phyloP scores from a whole-genome alignment of 371 early-diverging fungal genomes.

The Lichtheimia ornata region DNA sequence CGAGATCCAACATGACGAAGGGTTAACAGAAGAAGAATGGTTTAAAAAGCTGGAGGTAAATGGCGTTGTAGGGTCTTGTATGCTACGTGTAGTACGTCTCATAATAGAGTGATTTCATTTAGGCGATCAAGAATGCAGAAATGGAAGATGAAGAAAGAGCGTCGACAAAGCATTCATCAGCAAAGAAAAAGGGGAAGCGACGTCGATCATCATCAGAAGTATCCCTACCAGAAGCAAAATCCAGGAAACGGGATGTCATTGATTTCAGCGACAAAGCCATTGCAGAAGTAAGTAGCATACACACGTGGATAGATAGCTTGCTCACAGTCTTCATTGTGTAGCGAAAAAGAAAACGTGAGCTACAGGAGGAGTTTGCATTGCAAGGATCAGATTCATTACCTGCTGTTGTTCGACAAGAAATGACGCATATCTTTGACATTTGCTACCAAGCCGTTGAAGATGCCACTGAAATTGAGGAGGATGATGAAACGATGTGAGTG shows the following conservation, averaged over 20 bases:
- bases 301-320: neutral
- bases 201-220: too few relatives aligned
- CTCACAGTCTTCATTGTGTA: neutral
- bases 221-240: too few relatives aligned
- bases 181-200: too few relatives aligned
- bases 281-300: constrained; percentile 19
- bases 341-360: constrained; percentile 14
- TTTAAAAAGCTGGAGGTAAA: constrained; percentile 30
- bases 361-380: constrained; percentile 18
- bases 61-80: constrained; percentile 23
- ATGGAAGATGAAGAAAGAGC: constrained; percentile 59
- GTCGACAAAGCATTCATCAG: too few relatives aligned
- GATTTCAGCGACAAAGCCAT: constrained; percentile 27
- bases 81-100: neutral
- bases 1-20: constrained; percentile 87
- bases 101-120: neutral
- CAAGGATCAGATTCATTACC: constrained; percentile 34
- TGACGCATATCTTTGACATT: constrained; percentile 50
- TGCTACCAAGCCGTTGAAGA: constrained; percentile 60
- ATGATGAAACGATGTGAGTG: constrained; percentile 22
- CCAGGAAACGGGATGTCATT: constrained; percentile 26
- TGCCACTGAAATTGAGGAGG: constrained; percentile 46
- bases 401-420: constrained; percentile 44
- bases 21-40: constrained; percentile 93
- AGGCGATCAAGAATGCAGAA: constrained; percentile 65